phyloP scores from a whole-genome alignment of 306 rosid genomes.

The Acacia crassicarpa region DNA sequence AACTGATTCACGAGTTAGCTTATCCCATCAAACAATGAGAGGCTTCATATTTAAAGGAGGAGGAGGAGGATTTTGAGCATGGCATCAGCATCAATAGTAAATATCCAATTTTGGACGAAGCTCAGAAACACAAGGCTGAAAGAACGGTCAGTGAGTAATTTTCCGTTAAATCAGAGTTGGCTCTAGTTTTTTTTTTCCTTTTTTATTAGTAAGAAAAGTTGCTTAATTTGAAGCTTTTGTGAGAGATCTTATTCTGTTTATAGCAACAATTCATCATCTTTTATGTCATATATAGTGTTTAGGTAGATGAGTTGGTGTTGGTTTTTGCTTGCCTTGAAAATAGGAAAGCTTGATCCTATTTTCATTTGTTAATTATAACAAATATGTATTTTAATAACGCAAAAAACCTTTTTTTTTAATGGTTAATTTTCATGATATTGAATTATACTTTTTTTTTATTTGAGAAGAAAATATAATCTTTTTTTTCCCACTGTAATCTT shows the following conservation, averaged over 20 bases:
- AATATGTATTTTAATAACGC: no score
- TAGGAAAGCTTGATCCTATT: no score
- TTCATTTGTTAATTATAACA: no score
- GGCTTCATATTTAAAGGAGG: conserved; percentile 14
- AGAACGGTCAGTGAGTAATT: background rate
- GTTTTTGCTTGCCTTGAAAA: background rate
- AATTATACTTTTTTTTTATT: no score
- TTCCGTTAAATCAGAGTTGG: background rate
- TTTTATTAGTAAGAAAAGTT: background rate
- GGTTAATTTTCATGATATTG: no score
- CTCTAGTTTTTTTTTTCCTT: background rate
- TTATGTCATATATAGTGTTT: background rate
- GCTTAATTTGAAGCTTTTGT: background rate
- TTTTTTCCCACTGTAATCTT: no score
- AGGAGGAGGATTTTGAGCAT: background rate
- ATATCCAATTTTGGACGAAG: background rate
- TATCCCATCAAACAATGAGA: background rate
- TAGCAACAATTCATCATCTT: background rate
- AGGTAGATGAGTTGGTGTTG: background rate
- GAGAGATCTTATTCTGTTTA: background rate
- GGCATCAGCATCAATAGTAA: background rate
- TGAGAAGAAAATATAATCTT: no score
- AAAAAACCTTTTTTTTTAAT: no score
- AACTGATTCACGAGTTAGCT: background rate
- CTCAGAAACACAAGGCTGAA: conserved; percentile 30